Evolutionary conservation across 2,329 filamentous ascomycete genomes (phyloP), one percentile per base, ranked within the genome.

Genomic region (Harringtonia lauricola): DNA sequence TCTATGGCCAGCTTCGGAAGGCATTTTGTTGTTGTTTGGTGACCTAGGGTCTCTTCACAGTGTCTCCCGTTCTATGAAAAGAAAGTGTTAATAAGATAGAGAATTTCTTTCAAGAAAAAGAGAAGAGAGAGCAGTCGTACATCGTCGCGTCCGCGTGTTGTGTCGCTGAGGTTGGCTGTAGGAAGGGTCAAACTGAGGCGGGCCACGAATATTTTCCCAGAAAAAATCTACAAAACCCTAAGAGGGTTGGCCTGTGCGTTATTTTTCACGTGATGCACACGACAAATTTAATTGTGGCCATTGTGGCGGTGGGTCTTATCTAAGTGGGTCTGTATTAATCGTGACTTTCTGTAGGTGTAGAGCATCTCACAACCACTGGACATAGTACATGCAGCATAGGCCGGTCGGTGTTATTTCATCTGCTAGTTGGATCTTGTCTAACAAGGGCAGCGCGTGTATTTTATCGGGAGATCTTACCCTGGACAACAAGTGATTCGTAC

Each of bases 1-100:
- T 83, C 85, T 80, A 81, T 89, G 83, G 72, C 84, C 84, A 66
- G 82, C 75, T 79, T 86, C 83, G 65, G 84, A 82, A 83, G 83
- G 79, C 85, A 92, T 92, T 69, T 78, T 88, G 81, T 48, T 37
- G 24, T 71, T 43, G 33, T 47, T 17, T 41, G 42, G 46, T 39
- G 44, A 47, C 44, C 39, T 19, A 45, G 38, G 36, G 38, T 26
- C 24, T 26, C 24, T 26, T 26, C 24, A 10, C 31, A 41, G 41
- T 47, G 37, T 40, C 37, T 44, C 41, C 45, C 21, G 41, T 36
- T 21, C 39, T 43, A 24, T n/a, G 56, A 62, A 60, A 58, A 59
- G 3, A 30, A 12, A 37, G 34, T 18, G 35, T 38, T 19, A 43
- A 37, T 17, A 36, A 36, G 22, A 17, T 3, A 5, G 22, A 22